Conservation (phyloP, 1,139 yeast species). For the Yamadazyma songkhlaensis region DNA sequence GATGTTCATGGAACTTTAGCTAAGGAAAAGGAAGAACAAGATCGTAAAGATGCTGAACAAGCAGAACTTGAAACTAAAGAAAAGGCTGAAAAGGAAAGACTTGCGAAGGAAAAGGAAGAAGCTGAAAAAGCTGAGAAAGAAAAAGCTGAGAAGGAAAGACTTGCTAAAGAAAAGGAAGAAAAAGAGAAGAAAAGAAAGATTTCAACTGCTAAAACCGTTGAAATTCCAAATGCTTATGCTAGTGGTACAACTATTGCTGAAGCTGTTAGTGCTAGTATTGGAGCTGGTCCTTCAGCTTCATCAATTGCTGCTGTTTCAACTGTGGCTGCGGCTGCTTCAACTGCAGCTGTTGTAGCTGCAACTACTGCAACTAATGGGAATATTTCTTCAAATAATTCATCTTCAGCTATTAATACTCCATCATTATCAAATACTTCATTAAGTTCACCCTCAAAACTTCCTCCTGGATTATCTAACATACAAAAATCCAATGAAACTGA, state of each 20-base stretch:
- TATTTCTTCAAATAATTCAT: slow-evolving; percentile 4
- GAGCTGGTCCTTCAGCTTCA: not conserved
- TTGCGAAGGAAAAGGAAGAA: slow-evolving; percentile 7
- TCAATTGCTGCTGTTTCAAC: not conserved
- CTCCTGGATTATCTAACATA: slow-evolving; percentile 23
- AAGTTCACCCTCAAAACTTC: slow-evolving; percentile 15
- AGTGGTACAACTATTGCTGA: slow-evolving; percentile 18
- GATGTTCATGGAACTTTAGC: slow-evolving; percentile 22
- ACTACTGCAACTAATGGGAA: slow-evolving; percentile 6
- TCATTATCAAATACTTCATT: slow-evolving; percentile 1
- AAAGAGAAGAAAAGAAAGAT: slow-evolving; percentile 4
- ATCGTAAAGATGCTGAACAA: slow-evolving; percentile 12
- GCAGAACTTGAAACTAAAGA: slow-evolving; percentile 8
- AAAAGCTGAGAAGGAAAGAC: slow-evolving; percentile 6
- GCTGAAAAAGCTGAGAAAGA: slow-evolving; percentile 5
- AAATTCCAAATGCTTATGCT: slow-evolving; percentile 15
- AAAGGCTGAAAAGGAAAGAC: slow-evolving; percentile 4
- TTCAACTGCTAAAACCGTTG: slow-evolving; percentile 6
- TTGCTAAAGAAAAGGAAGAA: slow-evolving; percentile 8
- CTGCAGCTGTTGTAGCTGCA: slow-evolving; percentile 10
- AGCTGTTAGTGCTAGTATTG: slow-evolving; percentile 10
- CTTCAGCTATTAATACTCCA: slow-evolving; percentile 6
- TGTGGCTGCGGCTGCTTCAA: slow-evolving; percentile 19
- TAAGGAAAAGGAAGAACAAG: slow-evolving; percentile 11
- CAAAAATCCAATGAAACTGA: slow-evolving; percentile 12